Conservation (phyloP, 1,139 yeast genomes). For the Pichia sp. region DNA sequence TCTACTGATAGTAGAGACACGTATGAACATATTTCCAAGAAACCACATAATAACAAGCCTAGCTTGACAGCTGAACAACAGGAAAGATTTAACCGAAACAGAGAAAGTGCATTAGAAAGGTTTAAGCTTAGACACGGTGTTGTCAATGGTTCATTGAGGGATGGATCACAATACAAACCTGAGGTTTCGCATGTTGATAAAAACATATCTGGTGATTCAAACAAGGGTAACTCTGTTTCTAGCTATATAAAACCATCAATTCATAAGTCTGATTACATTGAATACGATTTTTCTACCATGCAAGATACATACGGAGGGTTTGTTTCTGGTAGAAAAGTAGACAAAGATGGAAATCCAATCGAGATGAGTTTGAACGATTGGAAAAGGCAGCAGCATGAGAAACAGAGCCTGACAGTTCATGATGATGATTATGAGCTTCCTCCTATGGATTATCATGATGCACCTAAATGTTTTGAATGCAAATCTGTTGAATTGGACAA, state of each 20-base stretch:
- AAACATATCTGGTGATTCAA: no score
- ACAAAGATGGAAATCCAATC: conserved; percentile 23
- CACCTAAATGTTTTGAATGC: conserved; percentile 82
- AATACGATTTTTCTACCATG: conserved; percentile 87
- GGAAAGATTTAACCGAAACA: conserved; percentile 46
- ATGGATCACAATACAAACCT: conserved; percentile 26
- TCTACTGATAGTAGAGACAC: not conserved
- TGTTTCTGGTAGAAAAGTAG: conserved; percentile 36
- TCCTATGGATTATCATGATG: conserved; percentile 60
- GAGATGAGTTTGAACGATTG: conserved; percentile 65
- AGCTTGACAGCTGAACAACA: conserved; percentile 48
- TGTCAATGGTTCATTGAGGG: conserved; percentile 28
- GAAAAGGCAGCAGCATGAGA: conserved; percentile 54
- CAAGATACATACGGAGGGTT: conserved; percentile 86
- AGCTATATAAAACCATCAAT: conserved; percentile 36
- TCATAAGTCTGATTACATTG: conserved; percentile 68
- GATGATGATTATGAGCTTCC: conserved; percentile 49
- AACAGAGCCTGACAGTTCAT: conserved; percentile 19
- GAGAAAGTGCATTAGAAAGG: conserved; percentile 52
- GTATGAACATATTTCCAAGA: not conserved
- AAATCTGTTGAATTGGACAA: conserved; percentile 71
- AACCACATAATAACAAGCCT: not conserved
- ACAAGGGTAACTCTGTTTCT: not conserved
- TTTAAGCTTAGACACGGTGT: conserved; percentile 33
- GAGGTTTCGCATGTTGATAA: conserved; percentile 5